Conservation (phyloP, 2,329 filamentous ascomycete species). For the Stemphylium beticola region DNA sequence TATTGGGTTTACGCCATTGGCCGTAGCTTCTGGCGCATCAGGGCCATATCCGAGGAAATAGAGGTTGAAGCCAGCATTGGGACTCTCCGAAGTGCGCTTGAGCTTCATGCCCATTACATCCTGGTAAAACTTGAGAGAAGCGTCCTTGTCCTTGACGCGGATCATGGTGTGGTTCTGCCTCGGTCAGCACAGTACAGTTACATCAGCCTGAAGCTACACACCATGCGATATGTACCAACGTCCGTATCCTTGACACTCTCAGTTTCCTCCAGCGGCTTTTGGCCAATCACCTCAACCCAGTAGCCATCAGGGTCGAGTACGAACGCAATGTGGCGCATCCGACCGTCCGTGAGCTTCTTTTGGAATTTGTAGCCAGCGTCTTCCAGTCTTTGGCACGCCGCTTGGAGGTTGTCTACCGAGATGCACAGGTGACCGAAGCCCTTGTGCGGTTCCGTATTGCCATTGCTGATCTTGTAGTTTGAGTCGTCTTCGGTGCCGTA, state of each 20-base stretch:
- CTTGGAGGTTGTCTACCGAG: slow-evolving; percentile 72
- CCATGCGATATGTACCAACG: slow-evolving; percentile 73
- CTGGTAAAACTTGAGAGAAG: slow-evolving; percentile 60
- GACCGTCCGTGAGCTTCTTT: slow-evolving; percentile 89
- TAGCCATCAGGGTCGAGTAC: slow-evolving; percentile 80
- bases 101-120: slow-evolving; percentile 89
- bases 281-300: slow-evolving; percentile 79
- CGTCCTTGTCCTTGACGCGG: slow-evolving; percentile 73
- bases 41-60: slow-evolving; percentile 86
- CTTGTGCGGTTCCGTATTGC: slow-evolving; percentile 90
- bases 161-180: slow-evolving; percentile 88
- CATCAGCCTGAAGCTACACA: slow-evolving; percentile 16
- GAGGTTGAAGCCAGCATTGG: slow-evolving; percentile 78
- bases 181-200: slow-evolving; percentile 13
- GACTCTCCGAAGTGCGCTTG: slow-evolving; percentile 73
- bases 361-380: slow-evolving; percentile 92
- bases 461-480: slow-evolving; percentile 81
- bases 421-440: slow-evolving; percentile 86
- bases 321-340: slow-evolving; percentile 78
- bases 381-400: slow-evolving; percentile 86
- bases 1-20: slow-evolving; percentile 63
- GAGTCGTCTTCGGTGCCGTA: slow-evolving; percentile 89
- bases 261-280: slow-evolving; percentile 73
- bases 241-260: slow-evolving; percentile 77
- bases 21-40: slow-evolving; percentile 56